Percentiles rank a stretch among this genome's conserved stretches.
Evolutionary conservation across 2,329 filamentous ascomycete species (phyloP).

Genomic region (Mollisia scopiformis): DNA sequence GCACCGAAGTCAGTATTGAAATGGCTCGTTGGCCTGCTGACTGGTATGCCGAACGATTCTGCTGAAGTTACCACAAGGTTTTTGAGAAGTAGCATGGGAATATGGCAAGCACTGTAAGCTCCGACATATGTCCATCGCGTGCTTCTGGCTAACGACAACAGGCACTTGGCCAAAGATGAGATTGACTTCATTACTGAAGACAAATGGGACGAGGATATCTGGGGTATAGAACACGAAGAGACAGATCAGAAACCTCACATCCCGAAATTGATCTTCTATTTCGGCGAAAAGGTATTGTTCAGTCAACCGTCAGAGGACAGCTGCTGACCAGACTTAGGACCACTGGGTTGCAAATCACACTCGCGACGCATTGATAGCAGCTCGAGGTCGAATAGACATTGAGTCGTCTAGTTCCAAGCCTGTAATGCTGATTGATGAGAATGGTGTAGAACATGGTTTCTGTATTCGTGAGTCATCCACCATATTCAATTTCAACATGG

Average conservation of each 20-base stretch:
- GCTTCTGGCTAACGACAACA: conserved; percentile 13
- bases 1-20: conserved; percentile 44
- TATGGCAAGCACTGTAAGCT: conserved; percentile 57
- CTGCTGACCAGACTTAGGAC: conserved; percentile 41
- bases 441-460: conserved; percentile 62
- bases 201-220: conserved; percentile 61
- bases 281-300: conserved; percentile 48
- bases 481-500: neutral
- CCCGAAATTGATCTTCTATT: conserved; percentile 62
- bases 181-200: conserved; percentile 62
- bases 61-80: conserved; percentile 55
- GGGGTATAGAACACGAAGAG: conserved; percentile 49
- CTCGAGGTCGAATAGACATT: conserved; percentile 37
- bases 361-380: conserved; percentile 58
- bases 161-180: conserved; percentile 60
- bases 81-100: conserved; percentile 57
- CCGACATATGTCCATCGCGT: neutral
- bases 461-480: conserved; percentile 51
- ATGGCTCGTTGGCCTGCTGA: conserved; percentile 46
- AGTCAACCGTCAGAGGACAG: neutral
- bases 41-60: conserved; percentile 53
- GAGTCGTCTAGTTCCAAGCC: conserved; percentile 41
- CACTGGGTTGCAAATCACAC: conserved; percentile 63
- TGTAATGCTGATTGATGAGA: conserved; percentile 57
- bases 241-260: conserved; percentile 20